A percentile compares a stretch with the other conserved stretches of the same genome.
phyloP scores from a whole-genome alignment of 768 basidiomycete genomes.

The Gelatoporia subvermispora region DNA sequence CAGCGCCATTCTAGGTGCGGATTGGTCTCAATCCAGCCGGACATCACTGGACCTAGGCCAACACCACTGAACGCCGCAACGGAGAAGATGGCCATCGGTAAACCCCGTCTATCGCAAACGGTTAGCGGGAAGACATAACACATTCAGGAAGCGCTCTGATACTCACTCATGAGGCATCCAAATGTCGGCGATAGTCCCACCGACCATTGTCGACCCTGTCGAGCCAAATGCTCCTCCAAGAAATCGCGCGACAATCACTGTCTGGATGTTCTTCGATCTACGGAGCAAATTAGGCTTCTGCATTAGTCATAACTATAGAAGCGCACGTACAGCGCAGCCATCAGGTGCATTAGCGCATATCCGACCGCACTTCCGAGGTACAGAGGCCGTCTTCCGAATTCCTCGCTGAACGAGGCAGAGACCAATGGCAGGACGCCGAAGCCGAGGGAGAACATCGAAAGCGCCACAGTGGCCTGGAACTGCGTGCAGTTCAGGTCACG shows the following conservation, averaged over 20 bases:
- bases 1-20: conserved; percentile 64
- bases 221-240: conserved; percentile 64
- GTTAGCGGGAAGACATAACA: background rate
- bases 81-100: conserved; percentile 76
- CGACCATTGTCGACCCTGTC: conserved; percentile 68
- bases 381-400: conserved; percentile 60
- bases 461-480: conserved; percentile 26
- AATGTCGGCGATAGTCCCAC: conserved; percentile 70
- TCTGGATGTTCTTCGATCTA: conserved; percentile 46
- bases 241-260: conserved; percentile 63
- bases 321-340: conserved; percentile 33
- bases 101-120: conserved; percentile 51
- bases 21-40: conserved; percentile 65
- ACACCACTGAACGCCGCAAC: conserved; percentile 54
- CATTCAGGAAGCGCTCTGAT: background rate
- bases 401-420: conserved; percentile 67
- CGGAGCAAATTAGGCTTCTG: background rate
- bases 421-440: conserved; percentile 62
- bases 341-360: conserved; percentile 48
- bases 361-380: conserved; percentile 48
- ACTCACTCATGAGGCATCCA: conserved; percentile 58
- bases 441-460: conserved; percentile 52
- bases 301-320: background rate
- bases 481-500: conserved; percentile 29
- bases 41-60: conserved; percentile 58